Evolutionary conservation across 495 filamentous ascomycete species (phyloP).

Genomic region (Aspergillus homomorphus): DNA sequence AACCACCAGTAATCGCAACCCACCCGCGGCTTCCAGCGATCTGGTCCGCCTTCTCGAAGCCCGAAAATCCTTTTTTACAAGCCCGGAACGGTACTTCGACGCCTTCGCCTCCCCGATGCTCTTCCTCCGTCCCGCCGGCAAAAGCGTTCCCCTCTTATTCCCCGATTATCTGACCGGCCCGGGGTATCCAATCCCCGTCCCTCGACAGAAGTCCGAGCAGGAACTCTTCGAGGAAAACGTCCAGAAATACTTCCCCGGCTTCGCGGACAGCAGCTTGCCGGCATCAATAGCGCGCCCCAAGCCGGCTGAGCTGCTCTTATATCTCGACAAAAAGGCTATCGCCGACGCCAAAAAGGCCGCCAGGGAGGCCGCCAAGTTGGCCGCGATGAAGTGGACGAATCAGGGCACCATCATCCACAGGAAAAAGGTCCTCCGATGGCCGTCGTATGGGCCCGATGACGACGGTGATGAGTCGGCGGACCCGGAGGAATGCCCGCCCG

Average conservation of each 20-base stretch:
- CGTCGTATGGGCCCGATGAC: constrained; percentile 40
- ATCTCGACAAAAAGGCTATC: neutral
- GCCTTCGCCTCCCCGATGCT: constrained; percentile 58
- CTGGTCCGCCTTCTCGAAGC: constrained; percentile 38
- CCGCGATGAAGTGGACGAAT: neutral
- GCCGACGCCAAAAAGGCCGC: too few relatives aligned
- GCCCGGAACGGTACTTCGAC: constrained; percentile 52
- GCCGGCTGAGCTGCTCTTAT: neutral
- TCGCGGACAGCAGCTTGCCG: neutral
- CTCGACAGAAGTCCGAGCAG: constrained; percentile 9
- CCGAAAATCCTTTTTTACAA: constrained; percentile 42
- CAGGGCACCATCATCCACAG: constrained; percentile 26
- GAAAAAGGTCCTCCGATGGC: constrained; percentile 41
- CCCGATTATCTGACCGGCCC: constrained; percentile 35
- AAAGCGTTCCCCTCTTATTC: constrained; percentile 34
- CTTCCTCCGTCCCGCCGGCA: constrained; percentile 52
- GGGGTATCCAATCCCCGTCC: constrained; percentile 35
- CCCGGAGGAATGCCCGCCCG: too few relatives aligned
- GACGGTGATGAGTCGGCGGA: constrained; percentile 25
- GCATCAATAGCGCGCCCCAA: neutral
- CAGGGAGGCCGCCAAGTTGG: neutral
- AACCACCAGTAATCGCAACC: neutral
- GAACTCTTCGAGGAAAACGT: neutral
- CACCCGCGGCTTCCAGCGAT: constrained; percentile 26
- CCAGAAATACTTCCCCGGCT: neutral